Evolutionary conservation across 1,139 yeast species (phyloP).

Genomic region (Hanseniaspora sp.): DNA sequence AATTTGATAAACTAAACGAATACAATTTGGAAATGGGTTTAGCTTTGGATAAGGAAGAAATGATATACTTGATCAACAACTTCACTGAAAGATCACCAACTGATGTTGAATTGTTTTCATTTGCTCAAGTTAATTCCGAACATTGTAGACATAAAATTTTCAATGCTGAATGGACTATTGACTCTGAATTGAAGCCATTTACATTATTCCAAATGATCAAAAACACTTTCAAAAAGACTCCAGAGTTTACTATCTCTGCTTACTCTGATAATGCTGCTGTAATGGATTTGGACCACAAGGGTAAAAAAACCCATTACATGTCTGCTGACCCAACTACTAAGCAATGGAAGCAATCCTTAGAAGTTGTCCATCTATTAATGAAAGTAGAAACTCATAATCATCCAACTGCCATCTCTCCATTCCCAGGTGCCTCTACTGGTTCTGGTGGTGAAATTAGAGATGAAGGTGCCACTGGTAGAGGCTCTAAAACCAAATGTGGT

Average conservation of each 20-base stretch:
- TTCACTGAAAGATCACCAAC: slow-evolving; percentile 85
- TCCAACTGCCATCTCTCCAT: slow-evolving; percentile 98
- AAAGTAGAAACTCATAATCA: slow-evolving; percentile 98
- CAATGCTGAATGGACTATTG: slow-evolving; percentile 97
- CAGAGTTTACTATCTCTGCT: slow-evolving; percentile 80
- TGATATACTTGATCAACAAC: slow-evolving; percentile 72
- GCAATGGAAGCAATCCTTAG: slow-evolving; percentile 64
- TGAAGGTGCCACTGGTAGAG: slow-evolving; percentile 99
- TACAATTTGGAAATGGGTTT: slow-evolving; percentile 82
- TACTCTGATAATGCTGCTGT: slow-evolving; percentile 99
- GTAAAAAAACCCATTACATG: slow-evolving; percentile 54
- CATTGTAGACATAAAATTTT: slow-evolving; percentile 98
- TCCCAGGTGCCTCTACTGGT: slow-evolving; percentile 99
- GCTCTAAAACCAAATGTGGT: slow-evolving; percentile 95
- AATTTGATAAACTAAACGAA: slow-evolving; percentile 43
- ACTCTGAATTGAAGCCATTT: slow-evolving; percentile 59
- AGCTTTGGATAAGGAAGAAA: slow-evolving; percentile 88
- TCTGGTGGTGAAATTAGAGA: slow-evolving; percentile 99
- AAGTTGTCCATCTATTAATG: slow-evolving; percentile 75
- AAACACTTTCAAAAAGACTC: slow-evolving; percentile 75
- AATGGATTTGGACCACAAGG: slow-evolving; percentile 51
- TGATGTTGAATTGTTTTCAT: slow-evolving; percentile 96
- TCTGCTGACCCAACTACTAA: slow-evolving; percentile 67
- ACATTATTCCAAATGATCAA: slow-evolving; percentile 90
- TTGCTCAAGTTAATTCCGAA: slow-evolving; percentile 98